Evolutionary conservation across 768 basidiomycete species (phyloP).

Genomic region (Lactarius tabidus): DNA sequence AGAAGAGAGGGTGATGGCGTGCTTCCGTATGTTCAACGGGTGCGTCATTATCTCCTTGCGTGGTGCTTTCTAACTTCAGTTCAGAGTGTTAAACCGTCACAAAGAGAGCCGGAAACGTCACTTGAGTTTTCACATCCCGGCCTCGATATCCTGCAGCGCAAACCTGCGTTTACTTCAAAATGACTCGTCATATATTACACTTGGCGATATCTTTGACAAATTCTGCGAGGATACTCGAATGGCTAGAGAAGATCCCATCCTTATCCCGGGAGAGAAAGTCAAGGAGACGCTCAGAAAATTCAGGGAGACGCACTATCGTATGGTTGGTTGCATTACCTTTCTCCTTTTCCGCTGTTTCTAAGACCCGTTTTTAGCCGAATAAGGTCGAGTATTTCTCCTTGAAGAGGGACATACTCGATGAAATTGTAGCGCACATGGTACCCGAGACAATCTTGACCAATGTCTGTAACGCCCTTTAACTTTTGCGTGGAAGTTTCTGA

Average conservation of each 20-base stretch:
- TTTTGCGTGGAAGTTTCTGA: slow-evolving; percentile 7
- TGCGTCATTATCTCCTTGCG: slow-evolving; percentile 30
- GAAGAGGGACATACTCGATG: slow-evolving; percentile 85
- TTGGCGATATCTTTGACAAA: slow-evolving; percentile 93
- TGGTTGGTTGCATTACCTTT: slow-evolving; percentile 33
- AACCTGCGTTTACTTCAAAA: slow-evolving; percentile 82
- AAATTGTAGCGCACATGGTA: slow-evolving; percentile 80
- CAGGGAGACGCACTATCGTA: slow-evolving; percentile 41
- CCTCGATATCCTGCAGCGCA: slow-evolving; percentile 79
- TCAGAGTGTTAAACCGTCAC: slow-evolving; percentile 75
- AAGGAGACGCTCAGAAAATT: slow-evolving; percentile 62
- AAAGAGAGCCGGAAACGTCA: slow-evolving; percentile 93
- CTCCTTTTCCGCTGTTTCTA: not conserved
- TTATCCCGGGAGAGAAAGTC: slow-evolving; percentile 82
- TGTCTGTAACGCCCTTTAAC: slow-evolving; percentile 41
- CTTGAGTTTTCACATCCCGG: slow-evolving; percentile 86
- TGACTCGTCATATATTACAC: slow-evolving; percentile 84
- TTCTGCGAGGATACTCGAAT: slow-evolving; percentile 75
- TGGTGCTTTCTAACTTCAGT: slow-evolving; percentile 7
- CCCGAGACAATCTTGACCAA: slow-evolving; percentile 84
- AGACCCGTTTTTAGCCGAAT: slow-evolving; percentile 40
- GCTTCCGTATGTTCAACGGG: slow-evolving; percentile 95
- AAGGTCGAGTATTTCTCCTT: slow-evolving; percentile 65
- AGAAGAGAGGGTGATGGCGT: slow-evolving; percentile 88
- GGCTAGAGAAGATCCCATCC: slow-evolving; percentile 80